phyloP scores from a whole-genome alignment of 2,329 filamentous ascomycete genomes.

The Exophiala oligosperma region DNA sequence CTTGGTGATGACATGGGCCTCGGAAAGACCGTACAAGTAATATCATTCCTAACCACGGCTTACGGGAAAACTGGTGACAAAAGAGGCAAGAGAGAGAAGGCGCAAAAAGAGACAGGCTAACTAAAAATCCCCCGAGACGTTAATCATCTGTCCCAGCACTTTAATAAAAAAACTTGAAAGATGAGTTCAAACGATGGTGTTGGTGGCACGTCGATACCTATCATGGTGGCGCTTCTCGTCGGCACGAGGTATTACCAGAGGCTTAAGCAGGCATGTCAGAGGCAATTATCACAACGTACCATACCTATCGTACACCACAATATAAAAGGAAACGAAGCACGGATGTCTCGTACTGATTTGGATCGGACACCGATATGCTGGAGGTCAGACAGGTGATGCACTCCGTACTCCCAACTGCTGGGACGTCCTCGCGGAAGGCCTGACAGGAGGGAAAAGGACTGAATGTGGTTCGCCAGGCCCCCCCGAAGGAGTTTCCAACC shows the following conservation, averaged over 20 bases:
- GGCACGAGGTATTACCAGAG: constrained; percentile 70
- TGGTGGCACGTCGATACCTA: constrained; percentile 90
- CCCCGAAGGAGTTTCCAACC: too few relatives aligned
- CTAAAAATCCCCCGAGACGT: constrained; percentile 76
- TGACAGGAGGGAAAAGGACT: too few relatives aligned
- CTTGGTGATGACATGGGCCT: constrained; percentile 97
- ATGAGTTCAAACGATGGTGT: constrained; percentile 84
- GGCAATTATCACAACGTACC: constrained; percentile 92
- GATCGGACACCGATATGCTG: too few relatives aligned
- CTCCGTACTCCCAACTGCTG: too few relatives aligned
- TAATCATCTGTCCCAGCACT: constrained; percentile 87
- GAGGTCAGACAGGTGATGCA: too few relatives aligned
- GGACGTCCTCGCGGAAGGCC: too few relatives aligned
- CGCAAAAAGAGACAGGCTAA: constrained; percentile 71
- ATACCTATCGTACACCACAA: constrained; percentile 70
- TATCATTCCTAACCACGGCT: constrained; percentile 83
- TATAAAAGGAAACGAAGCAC: too few relatives aligned
- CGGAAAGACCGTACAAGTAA: constrained; percentile 95
- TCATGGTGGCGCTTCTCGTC: constrained; percentile 64
- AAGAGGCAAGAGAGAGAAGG: constrained; percentile 79
- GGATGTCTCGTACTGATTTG: too few relatives aligned
- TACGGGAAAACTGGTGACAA: constrained; percentile 94
- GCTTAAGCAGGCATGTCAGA: constrained; percentile 77
- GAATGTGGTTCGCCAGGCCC: background rate
- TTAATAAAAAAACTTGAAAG: constrained; percentile 87